phyloP scores from a whole-genome alignment of 2,329 filamentous ascomycete genomes.

The Camptophora hylomeconis region DNA sequence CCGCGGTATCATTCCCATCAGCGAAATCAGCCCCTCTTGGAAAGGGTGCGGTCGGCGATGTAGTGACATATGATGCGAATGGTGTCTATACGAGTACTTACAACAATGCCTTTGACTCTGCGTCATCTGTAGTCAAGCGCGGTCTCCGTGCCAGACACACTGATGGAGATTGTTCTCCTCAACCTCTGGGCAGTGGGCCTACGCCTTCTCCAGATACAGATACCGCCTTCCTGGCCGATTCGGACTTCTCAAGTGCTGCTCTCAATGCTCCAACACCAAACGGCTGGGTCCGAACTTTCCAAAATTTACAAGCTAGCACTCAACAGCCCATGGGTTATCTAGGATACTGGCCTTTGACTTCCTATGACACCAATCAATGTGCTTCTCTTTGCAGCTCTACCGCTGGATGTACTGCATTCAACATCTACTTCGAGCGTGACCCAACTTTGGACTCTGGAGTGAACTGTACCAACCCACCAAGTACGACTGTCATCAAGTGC shows the following conservation, averaged over 20 bases:
- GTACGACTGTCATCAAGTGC: conserved; percentile 7
- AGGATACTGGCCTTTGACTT: conserved; percentile 7
- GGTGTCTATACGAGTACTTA: no score
- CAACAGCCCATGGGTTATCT: conserved; percentile 12
- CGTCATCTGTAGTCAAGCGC: no score
- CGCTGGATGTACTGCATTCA: conserved; percentile 8
- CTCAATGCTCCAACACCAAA: conserved; percentile 5
- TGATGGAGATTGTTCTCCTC: conserved; percentile 11
- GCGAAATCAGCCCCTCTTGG: no score
- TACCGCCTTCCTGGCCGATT: conserved; percentile 18
- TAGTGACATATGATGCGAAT: no score
- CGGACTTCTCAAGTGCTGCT: conserved; percentile 6
- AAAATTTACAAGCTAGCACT: conserved; percentile 6
- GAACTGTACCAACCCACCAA: conserved; percentile 16
- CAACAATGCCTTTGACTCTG: no score
- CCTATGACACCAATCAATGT: conserved; percentile 8
- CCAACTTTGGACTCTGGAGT: conserved; percentile 20
- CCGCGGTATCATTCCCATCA: no score
- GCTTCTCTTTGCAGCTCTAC: conserved; percentile 7
- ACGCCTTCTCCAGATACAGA: conserved; percentile 22
- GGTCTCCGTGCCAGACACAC: no score
- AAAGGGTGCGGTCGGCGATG: no score
- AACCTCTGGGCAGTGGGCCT: conserved; percentile 20
- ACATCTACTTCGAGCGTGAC: conserved; percentile 19
- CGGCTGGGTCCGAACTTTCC: conserved; percentile 7